Base-by-base conservation (phyloP, 345 rosid species). In the Eucalyptus regnans region DNA sequence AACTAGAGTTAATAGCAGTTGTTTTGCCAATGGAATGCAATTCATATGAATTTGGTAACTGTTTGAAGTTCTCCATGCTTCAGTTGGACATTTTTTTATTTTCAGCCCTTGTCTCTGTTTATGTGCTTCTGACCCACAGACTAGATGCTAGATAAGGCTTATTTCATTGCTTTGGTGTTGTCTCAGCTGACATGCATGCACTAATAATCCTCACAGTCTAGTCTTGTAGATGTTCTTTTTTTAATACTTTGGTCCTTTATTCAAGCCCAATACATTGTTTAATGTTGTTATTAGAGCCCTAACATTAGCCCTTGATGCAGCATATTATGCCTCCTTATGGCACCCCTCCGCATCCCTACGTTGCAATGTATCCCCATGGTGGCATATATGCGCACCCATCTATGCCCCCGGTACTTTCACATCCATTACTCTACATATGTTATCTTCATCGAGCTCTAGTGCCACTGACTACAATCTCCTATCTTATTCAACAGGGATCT, bases 261-360 rank as follows among this genome's bases (percentile, higher is more conserved):
- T 86, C n/a, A 22, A 31, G 12, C 68, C 37, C 60, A 8, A 14
- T 50, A 33, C 13, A 33, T 41, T 86, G 46, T 25, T 86, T 44
- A 51, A 22, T 33, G 64, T 37, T 51, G 44, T 84, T 89, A 37
- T 37, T 20, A 10, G 14, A 43, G 86, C 88, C 60, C 52, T 86
- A 33, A 56, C 16, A 43, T 37, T 60, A 14, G 84, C 27, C 54
- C 52, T 31, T 86, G 60, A 83, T 94, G 92, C 96, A 97, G 99
- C 99, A 94, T 94, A 94, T 97, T 89, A 96, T 98, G 98, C 99
- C 99, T 92, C 98, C 98, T 22, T 98, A 98, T 90, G 99, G 98
- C 87, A 97, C 99, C 43, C 97, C 99, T 12, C 99, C 99, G 27
- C 98, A 97, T 94, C 99, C 98, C 13, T 98, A 98, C 64, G 99